Conservation (phyloP, 2,329 filamentous ascomycete species). For the Colletotrichum higginsianum region DNA sequence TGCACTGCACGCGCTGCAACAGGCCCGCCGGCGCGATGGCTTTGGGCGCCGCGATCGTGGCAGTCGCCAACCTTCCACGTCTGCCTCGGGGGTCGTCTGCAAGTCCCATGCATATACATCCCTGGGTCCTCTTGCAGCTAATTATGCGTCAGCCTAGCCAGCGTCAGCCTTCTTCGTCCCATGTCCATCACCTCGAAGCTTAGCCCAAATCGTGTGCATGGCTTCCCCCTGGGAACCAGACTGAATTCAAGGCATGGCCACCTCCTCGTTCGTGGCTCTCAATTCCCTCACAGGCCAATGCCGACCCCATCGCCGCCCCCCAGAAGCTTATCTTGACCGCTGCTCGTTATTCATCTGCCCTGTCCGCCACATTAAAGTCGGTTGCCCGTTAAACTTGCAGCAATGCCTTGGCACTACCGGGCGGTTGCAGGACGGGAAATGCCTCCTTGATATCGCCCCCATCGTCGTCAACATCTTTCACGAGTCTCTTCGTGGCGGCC, state of each 20-base stretch:
- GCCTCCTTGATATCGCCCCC: too few relatives aligned
- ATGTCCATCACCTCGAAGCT: not conserved
- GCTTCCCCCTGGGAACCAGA: not conserved
- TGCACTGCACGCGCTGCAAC: not conserved
- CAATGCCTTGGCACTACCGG: not conserved
- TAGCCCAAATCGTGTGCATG: not conserved
- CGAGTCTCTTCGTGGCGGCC: not conserved
- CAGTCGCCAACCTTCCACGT: slow-evolving; percentile 7
- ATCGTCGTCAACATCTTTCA: not conserved
- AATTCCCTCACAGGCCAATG: not conserved
- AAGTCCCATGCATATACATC: not conserved
- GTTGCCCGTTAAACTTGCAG: not conserved
- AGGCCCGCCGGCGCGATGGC: not conserved
- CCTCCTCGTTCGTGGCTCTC: not conserved
- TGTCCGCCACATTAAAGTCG: not conserved
- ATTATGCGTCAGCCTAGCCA: not conserved
- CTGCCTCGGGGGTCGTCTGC: not conserved
- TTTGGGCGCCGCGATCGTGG: slow-evolving; percentile 13
- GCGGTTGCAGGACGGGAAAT: not conserved
- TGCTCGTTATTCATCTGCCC: not conserved
- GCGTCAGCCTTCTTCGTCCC: not conserved
- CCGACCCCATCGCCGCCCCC: not conserved
- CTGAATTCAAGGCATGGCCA: too few relatives aligned
- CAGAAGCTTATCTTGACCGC: not conserved
- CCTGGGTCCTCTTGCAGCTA: not conserved